These are phyloP conservation scores for Yamadazyma dushanensis DNA, from an alignment of 1,139 yeast species.

Conservation along the genomic window DNA sequence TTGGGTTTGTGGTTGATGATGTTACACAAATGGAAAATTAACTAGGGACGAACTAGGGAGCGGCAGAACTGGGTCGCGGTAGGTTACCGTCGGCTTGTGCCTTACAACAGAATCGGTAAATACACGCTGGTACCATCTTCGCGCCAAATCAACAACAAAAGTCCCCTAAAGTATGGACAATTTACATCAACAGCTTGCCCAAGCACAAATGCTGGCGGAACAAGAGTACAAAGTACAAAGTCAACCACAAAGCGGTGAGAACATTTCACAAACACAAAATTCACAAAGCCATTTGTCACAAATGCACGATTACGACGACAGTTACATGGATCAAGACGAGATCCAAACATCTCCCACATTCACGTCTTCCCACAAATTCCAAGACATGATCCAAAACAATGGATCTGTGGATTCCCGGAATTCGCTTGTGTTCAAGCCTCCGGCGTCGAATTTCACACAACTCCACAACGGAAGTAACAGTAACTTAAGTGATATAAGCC, in stretches of 20 bases:
- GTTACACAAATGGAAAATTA: too few relatives aligned
- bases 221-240: slow-evolving; percentile 8
- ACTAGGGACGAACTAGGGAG: too few relatives aligned
- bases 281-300: not conserved
- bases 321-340: slow-evolving; percentile 46
- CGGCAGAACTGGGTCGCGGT: too few relatives aligned
- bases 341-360: slow-evolving; percentile 20
- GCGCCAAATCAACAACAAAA: slow-evolving; percentile 3
- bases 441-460: slow-evolving; percentile 40
- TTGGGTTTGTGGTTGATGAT: too few relatives aligned
- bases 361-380: slow-evolving; percentile 14
- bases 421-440: slow-evolving; percentile 42
- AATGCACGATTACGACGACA: slow-evolving; percentile 22
- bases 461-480: slow-evolving; percentile 43
- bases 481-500: slow-evolving; percentile 26
- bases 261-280: not conserved
- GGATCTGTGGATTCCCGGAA: slow-evolving; percentile 32
- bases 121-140: not conserved
- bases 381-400: slow-evolving; percentile 16
- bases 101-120: too few relatives aligned
- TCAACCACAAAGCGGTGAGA: not conserved
- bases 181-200: slow-evolving; percentile 14
- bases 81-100: too few relatives aligned
- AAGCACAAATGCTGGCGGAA: slow-evolving; percentile 15
- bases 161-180: slow-evolving; percentile 8